Evolutionary conservation across 208 protist species (phyloP).

Genomic region (Trypanosoma theileri): DNA sequence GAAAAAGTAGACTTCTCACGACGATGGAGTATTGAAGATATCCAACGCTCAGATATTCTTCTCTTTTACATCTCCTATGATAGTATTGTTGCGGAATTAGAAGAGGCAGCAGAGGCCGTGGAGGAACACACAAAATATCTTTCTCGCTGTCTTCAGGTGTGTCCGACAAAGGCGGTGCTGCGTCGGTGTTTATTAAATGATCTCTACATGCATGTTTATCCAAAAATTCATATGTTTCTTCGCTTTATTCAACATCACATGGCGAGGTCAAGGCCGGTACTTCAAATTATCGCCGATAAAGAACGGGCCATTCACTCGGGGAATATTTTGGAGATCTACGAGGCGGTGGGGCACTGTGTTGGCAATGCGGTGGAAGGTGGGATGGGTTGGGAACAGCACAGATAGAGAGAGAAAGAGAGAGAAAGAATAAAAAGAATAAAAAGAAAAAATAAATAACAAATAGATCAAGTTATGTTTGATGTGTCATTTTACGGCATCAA

Average conservation of each 20-base stretch:
- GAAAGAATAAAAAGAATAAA: neutral
- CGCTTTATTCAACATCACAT: conserved; percentile 53
- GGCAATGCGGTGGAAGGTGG: neutral
- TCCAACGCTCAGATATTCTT: conserved; percentile 52
- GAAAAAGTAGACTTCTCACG: conserved; percentile 25
- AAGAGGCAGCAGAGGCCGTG: conserved; percentile 42
- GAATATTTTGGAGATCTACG: conserved; percentile 61
- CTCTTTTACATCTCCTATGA: conserved; percentile 47
- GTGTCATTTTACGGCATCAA: no score
- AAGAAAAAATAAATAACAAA: no score
- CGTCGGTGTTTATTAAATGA: conserved; percentile 66
- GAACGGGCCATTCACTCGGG: conserved; percentile 55
- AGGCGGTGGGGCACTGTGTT: conserved; percentile 47
- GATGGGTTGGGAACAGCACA: neutral
- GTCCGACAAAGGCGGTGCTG: conserved; percentile 40
- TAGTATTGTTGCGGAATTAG: conserved; percentile 47
- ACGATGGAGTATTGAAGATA: conserved; percentile 45
- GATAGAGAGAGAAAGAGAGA: neutral
- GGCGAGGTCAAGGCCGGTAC: conserved; percentile 33
- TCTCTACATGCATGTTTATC: conserved; percentile 75
- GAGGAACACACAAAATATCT: conserved; percentile 56
- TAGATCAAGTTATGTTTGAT: no score
- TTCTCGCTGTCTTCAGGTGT: conserved; percentile 42
- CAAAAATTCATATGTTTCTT: conserved; percentile 59
- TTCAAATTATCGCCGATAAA: conserved; percentile 45